Conservation (phyloP, 2,329 filamentous ascomycete species). For the Stemphylium lycopersici region DNA sequence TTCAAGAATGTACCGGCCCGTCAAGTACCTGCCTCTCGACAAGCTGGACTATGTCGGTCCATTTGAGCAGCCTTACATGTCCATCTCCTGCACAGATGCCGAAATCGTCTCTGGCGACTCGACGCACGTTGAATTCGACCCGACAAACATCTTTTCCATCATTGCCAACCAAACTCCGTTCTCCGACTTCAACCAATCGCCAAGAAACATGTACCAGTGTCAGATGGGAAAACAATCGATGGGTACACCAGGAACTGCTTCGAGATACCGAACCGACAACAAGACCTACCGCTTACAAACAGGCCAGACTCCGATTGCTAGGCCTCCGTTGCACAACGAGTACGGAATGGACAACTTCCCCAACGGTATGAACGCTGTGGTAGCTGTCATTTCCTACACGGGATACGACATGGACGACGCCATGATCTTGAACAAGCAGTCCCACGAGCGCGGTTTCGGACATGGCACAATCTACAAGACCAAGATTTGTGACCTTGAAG, state of each 20-base stretch:
- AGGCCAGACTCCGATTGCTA: constrained; percentile 91
- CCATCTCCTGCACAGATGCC: constrained; percentile 86
- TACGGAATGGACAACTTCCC: constrained; percentile 99
- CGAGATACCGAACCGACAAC: constrained; percentile 91
- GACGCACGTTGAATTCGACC: constrained; percentile 91
- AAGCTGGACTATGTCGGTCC: constrained; percentile 89
- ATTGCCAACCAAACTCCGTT: constrained; percentile 99
- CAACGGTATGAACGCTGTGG: constrained; percentile 92
- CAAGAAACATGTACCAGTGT: constrained; percentile 91
- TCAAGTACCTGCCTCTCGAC: constrained; percentile 87
- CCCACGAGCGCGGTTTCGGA: constrained; percentile 93
- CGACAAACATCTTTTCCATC: constrained; percentile 96
- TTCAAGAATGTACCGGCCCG: constrained; percentile 84
- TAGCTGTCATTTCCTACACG: constrained; percentile 97
- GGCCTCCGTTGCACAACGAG: constrained; percentile 89
- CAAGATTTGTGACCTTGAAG: constrained; percentile 85
- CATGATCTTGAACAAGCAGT: constrained; percentile 98
- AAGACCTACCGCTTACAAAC: constrained; percentile 95
- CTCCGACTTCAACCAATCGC: constrained; percentile 98
- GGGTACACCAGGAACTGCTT: constrained; percentile 89
- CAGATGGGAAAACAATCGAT: constrained; percentile 97
- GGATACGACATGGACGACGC: constrained; percentile 99
- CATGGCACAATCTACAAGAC: constrained; percentile 98
- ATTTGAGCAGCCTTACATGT: constrained; percentile 98
- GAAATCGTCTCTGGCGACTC: constrained; percentile 88